Base-by-base conservation (phyloP, 169 alveolate genomes). In the Theileria parva region DNA sequence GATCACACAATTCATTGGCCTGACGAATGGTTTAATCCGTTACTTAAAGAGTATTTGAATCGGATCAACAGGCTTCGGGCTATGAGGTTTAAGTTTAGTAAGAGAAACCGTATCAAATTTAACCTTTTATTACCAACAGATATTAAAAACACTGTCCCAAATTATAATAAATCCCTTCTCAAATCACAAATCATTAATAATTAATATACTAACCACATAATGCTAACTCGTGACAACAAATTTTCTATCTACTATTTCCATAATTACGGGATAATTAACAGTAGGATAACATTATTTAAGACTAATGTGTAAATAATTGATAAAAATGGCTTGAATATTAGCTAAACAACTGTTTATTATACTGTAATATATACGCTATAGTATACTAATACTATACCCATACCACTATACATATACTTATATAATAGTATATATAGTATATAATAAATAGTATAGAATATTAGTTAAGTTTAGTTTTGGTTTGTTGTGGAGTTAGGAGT, bases 1-100 rank as follows among this genome's bases (percentile, higher is more conserved):
- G 91, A 91, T 75, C 86, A 88, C 72, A 91, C 94, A 1, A 84
- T 89, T 12, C 94, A 91, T 74, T 91, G 94, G 94, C 92, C 94
- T 12, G 94, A 91, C 70, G 77, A 39, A 23, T 91, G 94, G 94
- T 91, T 91, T 83, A 87, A 83, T 37, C 91, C 91, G 8, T 64
- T 91, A n/a, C 68, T 86, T 44, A 87, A 91, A 76, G 94, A 91
- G 68, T 91, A 91, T 80, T 37, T 79, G 86, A 48, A 73, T 53
- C 87, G 79, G 76, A 78, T 87, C 25, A 81, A 71, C 67, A 72
- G 37, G 66, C 74, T 91, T 8, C 85, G 87, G 69, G 85, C 32
- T 51, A 53, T 37, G 28, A 57, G 80, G 21, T 59, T 73, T 25
- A 73, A 73, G 63, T 44, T 37, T 25, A 51, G 77, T 37, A 61